Evolutionary conservation across 2,329 filamentous ascomycete species (phyloP), one percentile per base, ranked within the genome.

Genomic region (Botrytis galanthina): DNA sequence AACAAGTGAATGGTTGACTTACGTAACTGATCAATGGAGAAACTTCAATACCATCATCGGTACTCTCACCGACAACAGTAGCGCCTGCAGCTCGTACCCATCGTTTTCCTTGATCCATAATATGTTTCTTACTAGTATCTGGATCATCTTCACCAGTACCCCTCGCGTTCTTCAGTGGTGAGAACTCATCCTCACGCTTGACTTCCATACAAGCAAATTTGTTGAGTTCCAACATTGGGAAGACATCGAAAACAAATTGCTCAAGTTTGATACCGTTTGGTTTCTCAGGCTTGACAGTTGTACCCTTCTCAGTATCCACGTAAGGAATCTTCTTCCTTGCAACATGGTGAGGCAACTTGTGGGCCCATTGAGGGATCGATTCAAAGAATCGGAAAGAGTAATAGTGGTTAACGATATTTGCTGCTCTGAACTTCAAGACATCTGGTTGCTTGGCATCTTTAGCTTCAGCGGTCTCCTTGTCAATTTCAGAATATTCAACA

Each of bases 391-490:
- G 86, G 87, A 95, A 95, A 64, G 94, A 97, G 86, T 99, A 99
- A 89, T 98, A 99, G 88, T 99, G 96, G 87, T 99, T 99, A 85
- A 99, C 96, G 79, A 99, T 99, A 86, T 99, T 99, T 81, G 95
- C 96, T 73, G 96, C 95, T 75, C 96, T 92, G 90, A 97, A 98
- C 84, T 95, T 97, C 81, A 99, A 91, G 71, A 98, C 87, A 73
- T 89, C 91, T 4, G 89, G 86, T 80, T 97, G 91, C 83, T 93
- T 93, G 72, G 91, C 84, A 81, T 99, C 96, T 81, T 91, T 89
- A 77, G 95, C 95, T 84, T 97, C 93, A 73, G 95, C 93, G n/a
- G 93, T 96, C 76, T 90, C 91, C 77, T 89, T 84, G 86, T 97
- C 93, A 79, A 99, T 98, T 86, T 99, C 96, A 9, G 94, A 97